These are phyloP conservation scores for Pythium coloratum DNA, from an alignment of 352 stramenopile species.

Conservation along the genomic window DNA sequence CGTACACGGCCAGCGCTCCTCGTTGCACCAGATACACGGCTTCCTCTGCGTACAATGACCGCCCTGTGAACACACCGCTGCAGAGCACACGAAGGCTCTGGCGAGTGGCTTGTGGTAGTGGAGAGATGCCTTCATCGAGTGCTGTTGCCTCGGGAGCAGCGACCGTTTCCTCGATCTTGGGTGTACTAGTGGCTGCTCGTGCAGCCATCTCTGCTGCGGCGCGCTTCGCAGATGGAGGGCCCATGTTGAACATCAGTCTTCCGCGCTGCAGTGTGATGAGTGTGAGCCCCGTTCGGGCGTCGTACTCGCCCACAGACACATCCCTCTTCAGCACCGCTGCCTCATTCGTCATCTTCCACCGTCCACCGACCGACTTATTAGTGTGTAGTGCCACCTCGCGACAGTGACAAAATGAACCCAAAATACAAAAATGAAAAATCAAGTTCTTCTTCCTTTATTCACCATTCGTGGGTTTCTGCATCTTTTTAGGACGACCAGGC, in stretches of 20 bases:
- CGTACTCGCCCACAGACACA: conserved; percentile 63
- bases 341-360: background rate
- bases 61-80: conserved; percentile 50
- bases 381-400: background rate
- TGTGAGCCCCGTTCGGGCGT: conserved; percentile 54
- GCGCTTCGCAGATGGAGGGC: conserved; percentile 42
- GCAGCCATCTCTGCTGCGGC: conserved; percentile 3
- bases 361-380: background rate
- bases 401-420: background rate
- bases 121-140: background rate
- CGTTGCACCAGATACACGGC: conserved; percentile 64
- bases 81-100: conserved; percentile 14
- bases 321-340: conserved; percentile 30
- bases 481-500: background rate
- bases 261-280: conserved; percentile 71
- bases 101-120: background rate
- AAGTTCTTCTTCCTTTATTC: background rate
- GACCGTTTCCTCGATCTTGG: background rate
- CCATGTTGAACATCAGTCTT: conserved; percentile 77
- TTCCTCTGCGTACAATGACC: conserved; percentile 73
- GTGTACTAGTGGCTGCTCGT: background rate
- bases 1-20: conserved; percentile 46
- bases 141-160: background rate
- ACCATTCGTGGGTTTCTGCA: conserved; percentile 2
- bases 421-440: background rate